Conservation (phyloP, 2,329 filamentous ascomycete genomes). For the Cordyceps javanica region DNA sequence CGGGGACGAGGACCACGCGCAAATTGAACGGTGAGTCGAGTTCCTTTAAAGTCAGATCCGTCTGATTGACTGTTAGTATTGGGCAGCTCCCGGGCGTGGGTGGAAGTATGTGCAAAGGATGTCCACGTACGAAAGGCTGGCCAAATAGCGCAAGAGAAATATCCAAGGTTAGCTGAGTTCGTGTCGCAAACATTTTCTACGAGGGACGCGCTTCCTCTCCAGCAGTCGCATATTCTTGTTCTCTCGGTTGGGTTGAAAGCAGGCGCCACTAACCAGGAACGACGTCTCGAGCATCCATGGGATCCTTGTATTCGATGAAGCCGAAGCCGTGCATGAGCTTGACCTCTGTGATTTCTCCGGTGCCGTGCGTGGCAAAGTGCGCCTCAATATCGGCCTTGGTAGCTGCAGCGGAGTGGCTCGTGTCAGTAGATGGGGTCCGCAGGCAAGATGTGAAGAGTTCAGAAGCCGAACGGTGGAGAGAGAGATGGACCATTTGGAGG, state of each 20-base stretch:
- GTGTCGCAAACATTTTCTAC: background rate
- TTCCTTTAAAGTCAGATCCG: constrained; percentile 96
- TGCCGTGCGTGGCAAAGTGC: constrained; percentile 93
- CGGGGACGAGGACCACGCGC: constrained; percentile 72
- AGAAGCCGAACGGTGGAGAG: constrained; percentile 9
- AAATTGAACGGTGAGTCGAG: constrained; percentile 96
- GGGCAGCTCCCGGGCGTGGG: background rate
- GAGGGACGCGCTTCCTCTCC: background rate
- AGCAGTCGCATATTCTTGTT: background rate
- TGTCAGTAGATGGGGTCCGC: constrained; percentile 34
- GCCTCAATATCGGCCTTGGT: constrained; percentile 95
- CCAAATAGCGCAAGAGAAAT: constrained; percentile 15
- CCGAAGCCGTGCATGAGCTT: constrained; percentile 99
- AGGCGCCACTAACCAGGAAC: constrained; percentile 71
- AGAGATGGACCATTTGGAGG: constrained; percentile 74
- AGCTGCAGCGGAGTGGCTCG: constrained; percentile 51
- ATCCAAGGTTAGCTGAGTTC: constrained; percentile 14
- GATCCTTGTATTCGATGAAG: constrained; percentile 99
- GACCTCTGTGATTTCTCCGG: constrained; percentile 96
- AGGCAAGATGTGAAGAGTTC: background rate
- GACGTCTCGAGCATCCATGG: constrained; percentile 95
- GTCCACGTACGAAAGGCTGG: constrained; percentile 56
- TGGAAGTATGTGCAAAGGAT: background rate
- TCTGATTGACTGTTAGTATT: constrained; percentile 49
- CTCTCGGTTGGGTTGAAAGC: background rate